phyloP scores from a whole-genome alignment of 2,329 filamentous ascomycete genomes.

The Metarhizium rileyi region DNA sequence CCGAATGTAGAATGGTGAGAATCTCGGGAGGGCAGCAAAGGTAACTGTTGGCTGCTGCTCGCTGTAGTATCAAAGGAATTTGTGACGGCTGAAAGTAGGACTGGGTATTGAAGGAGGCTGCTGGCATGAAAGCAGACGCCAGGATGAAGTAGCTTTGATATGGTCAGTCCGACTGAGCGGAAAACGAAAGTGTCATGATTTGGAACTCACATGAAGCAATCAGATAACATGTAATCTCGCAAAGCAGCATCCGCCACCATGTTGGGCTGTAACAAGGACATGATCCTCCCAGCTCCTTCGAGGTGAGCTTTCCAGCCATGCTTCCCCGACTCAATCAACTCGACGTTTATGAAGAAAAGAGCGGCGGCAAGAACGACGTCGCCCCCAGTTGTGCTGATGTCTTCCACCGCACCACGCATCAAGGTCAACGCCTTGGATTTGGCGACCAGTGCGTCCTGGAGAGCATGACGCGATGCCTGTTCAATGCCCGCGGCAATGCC shows the following conservation, averaged over 20 bases:
- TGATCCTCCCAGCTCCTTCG: conserved; percentile 34
- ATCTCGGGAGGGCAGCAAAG: conserved; percentile 36
- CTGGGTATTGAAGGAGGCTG: conserved; percentile 18
- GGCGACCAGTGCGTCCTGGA: conserved; percentile 34
- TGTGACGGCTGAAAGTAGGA: conserved; percentile 27
- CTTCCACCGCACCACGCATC: conserved; percentile 29
- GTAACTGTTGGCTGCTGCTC: conserved; percentile 35
- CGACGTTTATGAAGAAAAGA: conserved; percentile 40
- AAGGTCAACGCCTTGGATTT: conserved; percentile 35
- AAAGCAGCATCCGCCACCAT: conserved; percentile 24
- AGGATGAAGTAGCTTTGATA: conserved; percentile 32
- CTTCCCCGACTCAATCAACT: conserved; percentile 39
- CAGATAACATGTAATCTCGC: conserved; percentile 36
- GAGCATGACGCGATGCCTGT: conserved; percentile 17
- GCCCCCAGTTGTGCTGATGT: conserved; percentile 25
- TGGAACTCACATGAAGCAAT: conserved; percentile 33
- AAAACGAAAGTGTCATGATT: not conserved
- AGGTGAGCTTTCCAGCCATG: conserved; percentile 38
- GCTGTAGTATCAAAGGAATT: conserved; percentile 27
- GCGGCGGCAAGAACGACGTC: conserved; percentile 36
- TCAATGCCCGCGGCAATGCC: conserved; percentile 5
- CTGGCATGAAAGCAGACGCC: conserved; percentile 32
- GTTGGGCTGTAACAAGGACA: conserved; percentile 28
- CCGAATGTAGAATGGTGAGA: conserved; percentile 32
- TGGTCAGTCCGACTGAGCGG: not conserved